Base-by-base conservation (phyloP, 805 yeast species). In the Yarrowia sp. region DNA sequence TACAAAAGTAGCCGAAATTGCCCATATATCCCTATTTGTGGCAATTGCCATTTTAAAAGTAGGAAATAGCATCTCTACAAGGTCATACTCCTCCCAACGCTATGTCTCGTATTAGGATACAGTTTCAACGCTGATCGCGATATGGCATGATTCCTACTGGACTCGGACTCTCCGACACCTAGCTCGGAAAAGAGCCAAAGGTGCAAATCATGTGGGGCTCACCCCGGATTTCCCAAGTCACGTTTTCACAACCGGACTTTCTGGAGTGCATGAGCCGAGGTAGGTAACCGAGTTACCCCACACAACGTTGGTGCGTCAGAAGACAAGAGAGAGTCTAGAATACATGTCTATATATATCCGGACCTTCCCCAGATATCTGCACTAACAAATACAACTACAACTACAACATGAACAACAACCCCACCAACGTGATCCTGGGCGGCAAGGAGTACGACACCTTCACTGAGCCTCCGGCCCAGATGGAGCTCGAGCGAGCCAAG, bases 401-500 rank as follows among this genome's bases (percentile, higher is more conserved):
- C 38, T 4, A 9, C 30, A 54, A 24, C 40, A 58, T 58, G 63
- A 58, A 58, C 38, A 41, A 41, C 38, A 58, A 58, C 63, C 63
- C 49, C n/a, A 58, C 63, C 21, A 58, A 58, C 40, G 51, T 58
- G 49, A 58, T 41, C 51, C 49, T 58, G 28, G 63, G 63, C 30
- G 63, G 63, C 63, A 58, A 58, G 63, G 63, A 58, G 32, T 65
- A 65, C 62, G 65, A 71, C 67, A 71, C 74, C 38, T 70, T 67
- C 54, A 68, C 74, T 3, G 78, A 77, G 68, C 81, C 82, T 7
- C 67, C 71, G 11, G 68, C 70, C 28, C 71, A 70, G 43, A 70
- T 81, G 70, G 77, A 74, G 43, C 73, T 67, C 59, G 83, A 80
- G 67, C 74, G 83, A 65, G 74, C 71, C 17, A 69, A 68, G 24